A percentile compares a stretch with the other conserved stretches of the same genome.
Evolutionary conservation across 1,284 basidiomycete genomes (phyloP).

Genomic region (Moesziomyces parantarcticus): DNA sequence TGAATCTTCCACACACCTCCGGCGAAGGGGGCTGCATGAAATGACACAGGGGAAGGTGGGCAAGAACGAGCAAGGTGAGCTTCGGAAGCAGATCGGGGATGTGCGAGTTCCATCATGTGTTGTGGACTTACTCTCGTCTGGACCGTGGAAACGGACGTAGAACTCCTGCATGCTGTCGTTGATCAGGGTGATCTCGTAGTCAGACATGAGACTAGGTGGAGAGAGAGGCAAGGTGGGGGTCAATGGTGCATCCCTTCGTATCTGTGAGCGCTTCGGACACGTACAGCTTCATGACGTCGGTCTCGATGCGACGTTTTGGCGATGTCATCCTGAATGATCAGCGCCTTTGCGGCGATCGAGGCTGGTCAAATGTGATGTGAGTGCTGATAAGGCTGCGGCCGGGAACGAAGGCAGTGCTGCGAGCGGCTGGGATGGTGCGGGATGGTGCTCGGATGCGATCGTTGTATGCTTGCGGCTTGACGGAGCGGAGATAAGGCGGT

Average conservation of each 20-base stretch:
- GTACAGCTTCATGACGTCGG: constrained; percentile 99
- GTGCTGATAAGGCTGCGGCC: too few species aligned
- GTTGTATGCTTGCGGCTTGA: background rate
- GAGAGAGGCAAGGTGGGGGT: background rate
- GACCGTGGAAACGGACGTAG: constrained; percentile 94
- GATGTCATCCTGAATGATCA: constrained; percentile 69
- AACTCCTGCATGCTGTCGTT: constrained; percentile 99
- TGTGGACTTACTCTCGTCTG: constrained; percentile 83
- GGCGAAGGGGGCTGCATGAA: constrained; percentile 83
- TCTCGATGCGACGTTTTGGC: constrained; percentile 93
- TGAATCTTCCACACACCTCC: constrained; percentile 99
- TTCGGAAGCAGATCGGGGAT: background rate
- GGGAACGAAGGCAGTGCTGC: too few species aligned
- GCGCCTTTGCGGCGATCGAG: background rate
- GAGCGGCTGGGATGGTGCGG: too few species aligned
- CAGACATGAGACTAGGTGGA: constrained; percentile 60
- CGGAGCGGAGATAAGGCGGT: background rate
- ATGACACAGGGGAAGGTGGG: background rate
- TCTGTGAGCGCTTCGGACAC: constrained; percentile 58
- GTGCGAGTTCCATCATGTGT: background rate
- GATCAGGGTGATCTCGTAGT: constrained; percentile 86
- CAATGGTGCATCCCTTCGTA: background rate
- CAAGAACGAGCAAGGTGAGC: background rate
- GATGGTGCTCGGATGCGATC: background rate
- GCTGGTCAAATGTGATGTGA: too few species aligned